phyloP scores from a whole-genome alignment of 805 yeast species.

The Candida vartiovaarae region DNA sequence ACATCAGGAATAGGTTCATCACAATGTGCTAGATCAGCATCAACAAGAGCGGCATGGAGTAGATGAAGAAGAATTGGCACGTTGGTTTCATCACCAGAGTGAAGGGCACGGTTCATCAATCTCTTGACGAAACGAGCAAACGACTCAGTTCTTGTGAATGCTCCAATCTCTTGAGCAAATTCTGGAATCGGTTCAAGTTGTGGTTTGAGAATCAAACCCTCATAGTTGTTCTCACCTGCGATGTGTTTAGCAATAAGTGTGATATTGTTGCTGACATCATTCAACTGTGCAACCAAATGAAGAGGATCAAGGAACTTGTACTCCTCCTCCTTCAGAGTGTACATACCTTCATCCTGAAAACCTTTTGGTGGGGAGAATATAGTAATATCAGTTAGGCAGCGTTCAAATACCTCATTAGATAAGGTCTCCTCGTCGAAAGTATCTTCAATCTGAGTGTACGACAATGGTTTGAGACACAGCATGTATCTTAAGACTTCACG shows the following conservation, averaged over 20 bases:
- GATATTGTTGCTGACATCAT: slow-evolving; percentile 46
- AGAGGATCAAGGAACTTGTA: slow-evolving; percentile 52
- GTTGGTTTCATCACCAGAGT: slow-evolving; percentile 44
- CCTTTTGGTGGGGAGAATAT: slow-evolving; percentile 60
- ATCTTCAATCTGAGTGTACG: slow-evolving; percentile 44
- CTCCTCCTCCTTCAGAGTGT: slow-evolving; percentile 43
- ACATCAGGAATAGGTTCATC: slow-evolving; percentile 32
- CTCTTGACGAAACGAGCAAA: slow-evolving; percentile 55
- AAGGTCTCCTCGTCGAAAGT: slow-evolving; percentile 29
- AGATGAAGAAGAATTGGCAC: slow-evolving; percentile 59
- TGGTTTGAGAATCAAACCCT: slow-evolving; percentile 45
- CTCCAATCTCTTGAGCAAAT: slow-evolving; percentile 37
- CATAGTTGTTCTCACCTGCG: slow-evolving; percentile 22
- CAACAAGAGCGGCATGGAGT: slow-evolving; percentile 55
- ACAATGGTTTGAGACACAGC: slow-evolving; percentile 43
- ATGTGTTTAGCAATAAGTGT: slow-evolving; percentile 38
- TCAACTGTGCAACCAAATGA: slow-evolving; percentile 36
- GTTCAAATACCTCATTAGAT: slow-evolving; percentile 46
- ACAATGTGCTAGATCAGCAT: slow-evolving; percentile 40
- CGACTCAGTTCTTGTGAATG: slow-evolving; percentile 41
- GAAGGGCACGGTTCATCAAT: slow-evolving; percentile 46
- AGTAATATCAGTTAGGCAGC: slow-evolving; percentile 54
- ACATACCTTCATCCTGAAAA: slow-evolving; percentile 59
- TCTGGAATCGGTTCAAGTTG: slow-evolving; percentile 21
- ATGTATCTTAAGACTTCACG: slow-evolving; percentile 40